These are phyloP conservation scores for Quercus glauca DNA, from an alignment of 306 rosid genomes.

Conservation along the genomic window DNA sequence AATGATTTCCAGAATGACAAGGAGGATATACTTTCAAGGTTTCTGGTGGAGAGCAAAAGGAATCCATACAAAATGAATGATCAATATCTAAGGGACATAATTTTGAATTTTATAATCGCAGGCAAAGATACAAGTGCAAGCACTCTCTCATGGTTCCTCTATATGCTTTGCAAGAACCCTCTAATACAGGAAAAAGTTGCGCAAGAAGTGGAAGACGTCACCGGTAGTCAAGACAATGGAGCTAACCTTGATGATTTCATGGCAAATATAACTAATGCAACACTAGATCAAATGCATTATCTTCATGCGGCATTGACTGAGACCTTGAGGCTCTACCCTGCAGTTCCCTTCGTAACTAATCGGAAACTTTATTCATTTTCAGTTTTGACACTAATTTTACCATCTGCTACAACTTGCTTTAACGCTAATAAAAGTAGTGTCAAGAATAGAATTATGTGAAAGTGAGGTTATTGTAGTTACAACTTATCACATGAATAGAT, in stretches of 20 bases:
- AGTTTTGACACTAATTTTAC: not conserved
- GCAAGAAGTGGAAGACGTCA: constrained; percentile 57
- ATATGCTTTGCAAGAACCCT: constrained; percentile 76
- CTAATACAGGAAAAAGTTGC: constrained; percentile 61
- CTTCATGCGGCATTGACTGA: constrained; percentile 81
- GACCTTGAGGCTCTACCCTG: constrained; percentile 81
- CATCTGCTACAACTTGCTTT: not conserved
- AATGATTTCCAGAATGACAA: constrained; percentile 39
- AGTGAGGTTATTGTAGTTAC: too few species aligned
- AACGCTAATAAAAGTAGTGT: too few species aligned
- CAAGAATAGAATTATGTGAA: too few species aligned
- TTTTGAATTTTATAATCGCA: constrained; percentile 67
- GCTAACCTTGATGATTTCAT: constrained; percentile 38
- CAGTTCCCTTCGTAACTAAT: constrained; percentile 47
- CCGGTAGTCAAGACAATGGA: constrained; percentile 33
- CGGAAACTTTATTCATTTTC: not conserved
- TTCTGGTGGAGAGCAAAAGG: constrained; percentile 64
- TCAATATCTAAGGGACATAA: constrained; percentile 59
- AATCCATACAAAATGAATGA: constrained; percentile 54
- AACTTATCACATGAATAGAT: too few species aligned
- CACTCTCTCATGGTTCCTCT: constrained; percentile 81
- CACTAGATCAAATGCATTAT: constrained; percentile 71
- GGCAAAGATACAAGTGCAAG: constrained; percentile 74
- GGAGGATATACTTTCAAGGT: constrained; percentile 81
- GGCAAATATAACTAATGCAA: constrained; percentile 42